Conservation (phyloP, 2,329 filamentous ascomycete genomes). For the Calonectria ilicicola region DNA sequence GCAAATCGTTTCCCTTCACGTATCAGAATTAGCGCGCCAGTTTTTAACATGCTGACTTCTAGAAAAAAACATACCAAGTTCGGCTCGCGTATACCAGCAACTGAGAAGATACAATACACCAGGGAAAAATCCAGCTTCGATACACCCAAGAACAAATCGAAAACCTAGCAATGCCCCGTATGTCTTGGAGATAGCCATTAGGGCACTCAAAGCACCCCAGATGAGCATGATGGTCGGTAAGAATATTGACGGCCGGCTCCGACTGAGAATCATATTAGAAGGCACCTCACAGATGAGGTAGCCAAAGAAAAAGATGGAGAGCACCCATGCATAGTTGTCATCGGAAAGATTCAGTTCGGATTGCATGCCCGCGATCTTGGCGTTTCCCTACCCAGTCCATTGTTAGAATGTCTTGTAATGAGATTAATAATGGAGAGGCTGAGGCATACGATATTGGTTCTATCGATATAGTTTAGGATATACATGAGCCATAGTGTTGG, state of each 20-base stretch:
- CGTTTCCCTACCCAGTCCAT: constrained; percentile 3
- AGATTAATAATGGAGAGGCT: neutral
- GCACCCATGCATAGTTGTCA: constrained; percentile 11
- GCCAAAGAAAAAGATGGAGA: constrained; percentile 59
- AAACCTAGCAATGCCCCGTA: constrained; percentile 60
- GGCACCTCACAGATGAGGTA: constrained; percentile 67
- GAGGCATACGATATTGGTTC: constrained; percentile 39
- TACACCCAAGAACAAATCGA: constrained; percentile 60
- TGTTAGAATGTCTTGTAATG: too few relatives aligned
- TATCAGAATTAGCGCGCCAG: too few relatives aligned
- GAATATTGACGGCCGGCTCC: constrained; percentile 61
- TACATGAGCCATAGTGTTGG: constrained; percentile 56
- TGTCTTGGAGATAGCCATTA: constrained; percentile 61
- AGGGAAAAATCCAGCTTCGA: constrained; percentile 65
- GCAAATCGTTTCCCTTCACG: constrained; percentile 28
- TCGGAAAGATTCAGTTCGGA: constrained; percentile 6
- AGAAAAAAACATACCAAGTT: constrained; percentile 20
- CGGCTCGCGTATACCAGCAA: constrained; percentile 63
- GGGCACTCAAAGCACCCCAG: constrained; percentile 55
- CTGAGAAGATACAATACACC: constrained; percentile 65
- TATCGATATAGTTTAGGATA: constrained; percentile 42
- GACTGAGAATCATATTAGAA: constrained; percentile 63
- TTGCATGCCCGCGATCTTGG: constrained; percentile 20
- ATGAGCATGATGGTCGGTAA: constrained; percentile 61
- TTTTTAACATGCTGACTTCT: too few relatives aligned